Evolutionary conservation across 768 basidiomycete species (phyloP), one percentile per base, ranked within the genome.

Genomic region (Boletus patriciae): DNA sequence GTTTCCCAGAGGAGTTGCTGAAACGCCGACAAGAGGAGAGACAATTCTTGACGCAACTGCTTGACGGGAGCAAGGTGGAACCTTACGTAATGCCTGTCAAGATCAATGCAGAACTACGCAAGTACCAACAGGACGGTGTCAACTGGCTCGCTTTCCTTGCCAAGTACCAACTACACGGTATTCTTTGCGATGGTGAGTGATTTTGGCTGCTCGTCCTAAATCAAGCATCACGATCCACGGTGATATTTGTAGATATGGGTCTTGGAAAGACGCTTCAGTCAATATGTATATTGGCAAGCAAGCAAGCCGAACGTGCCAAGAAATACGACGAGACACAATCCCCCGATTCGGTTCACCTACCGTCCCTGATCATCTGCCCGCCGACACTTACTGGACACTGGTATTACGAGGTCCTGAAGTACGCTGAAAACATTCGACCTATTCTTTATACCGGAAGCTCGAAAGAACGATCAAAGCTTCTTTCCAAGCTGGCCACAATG

Each of bases 61-160:
- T 99, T 34, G 97, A 98, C 66, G 97, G 97, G 13, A 88, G 81
- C 65, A 97, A 98, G 72, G 94, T 98, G 16, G 92, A 94, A 63
- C 85, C 88, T 59, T 99, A 98, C 70, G 73, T 76, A 41, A 83
- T 99, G 2, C 94, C 97, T 0, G 85, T 94, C 53, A 74, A 77
- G 27, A 91, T 99, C 78, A 92, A 95, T 55, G 94, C 95, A 33
- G 93, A 98, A 62, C 78, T 99, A 46, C 88, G 97, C 57, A 93
- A 94, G 70, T 99, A 99, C 70, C 97, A 99, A 73, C 92, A 93
- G 74, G 97, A 99, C 54, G 97, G 97, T 34, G 92, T 99, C 62
- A 98, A 93, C 70, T 99, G 97, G 97, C 79, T 99, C 18, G 97
- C 97, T 2, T 99, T 99, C 78, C 79, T 99, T 37, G 92, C 94